A percentile compares a stretch with the other conserved stretches of the same genome.
These are phyloP conservation scores for Candida schatavii DNA, from an alignment of 805 yeast species.

Conservation along the genomic window DNA sequence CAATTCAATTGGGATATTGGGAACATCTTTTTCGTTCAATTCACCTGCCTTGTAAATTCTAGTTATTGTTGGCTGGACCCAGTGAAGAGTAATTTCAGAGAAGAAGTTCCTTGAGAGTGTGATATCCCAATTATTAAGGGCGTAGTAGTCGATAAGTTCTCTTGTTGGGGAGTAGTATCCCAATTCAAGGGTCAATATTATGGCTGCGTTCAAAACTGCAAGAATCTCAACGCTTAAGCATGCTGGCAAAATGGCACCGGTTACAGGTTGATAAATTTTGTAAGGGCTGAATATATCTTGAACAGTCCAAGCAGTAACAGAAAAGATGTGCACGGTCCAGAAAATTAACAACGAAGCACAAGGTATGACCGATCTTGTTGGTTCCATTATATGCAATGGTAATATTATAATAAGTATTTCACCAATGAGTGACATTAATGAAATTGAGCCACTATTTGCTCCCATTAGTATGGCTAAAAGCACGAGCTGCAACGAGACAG, in stretches of 20 bases:
- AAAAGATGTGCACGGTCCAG: slow-evolving; percentile 27
- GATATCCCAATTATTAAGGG: slow-evolving; percentile 10
- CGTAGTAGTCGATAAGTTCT: slow-evolving; percentile 18
- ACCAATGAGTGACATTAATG: neutral
- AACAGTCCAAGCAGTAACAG: slow-evolving; percentile 10
- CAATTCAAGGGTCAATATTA: slow-evolving; percentile 16
- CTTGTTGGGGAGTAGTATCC: slow-evolving; percentile 17
- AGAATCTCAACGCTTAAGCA: slow-evolving; percentile 14
- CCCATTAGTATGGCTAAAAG: slow-evolving; percentile 3
- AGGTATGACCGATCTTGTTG: slow-evolving; percentile 35
- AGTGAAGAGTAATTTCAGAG: slow-evolving; percentile 11
- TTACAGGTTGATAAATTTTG: neutral
- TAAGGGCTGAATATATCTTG: slow-evolving; percentile 19
- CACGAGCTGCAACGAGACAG: slow-evolving; percentile 15
- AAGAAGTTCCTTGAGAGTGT: slow-evolving; percentile 11
- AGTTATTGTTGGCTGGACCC: slow-evolving; percentile 13
- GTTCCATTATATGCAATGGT: slow-evolving; percentile 42
- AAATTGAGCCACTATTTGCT: neutral
- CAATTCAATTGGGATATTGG: neutral
- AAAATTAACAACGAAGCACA: slow-evolving; percentile 37
- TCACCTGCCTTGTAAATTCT: slow-evolving; percentile 10
- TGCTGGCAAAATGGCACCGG: neutral
- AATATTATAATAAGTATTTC: neutral
- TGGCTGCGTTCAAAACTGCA: slow-evolving; percentile 13
- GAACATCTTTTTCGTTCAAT: slow-evolving; percentile 17